Conservation (phyloP, 164 flowering plant species). For the Liquidambar formosana region DNA sequence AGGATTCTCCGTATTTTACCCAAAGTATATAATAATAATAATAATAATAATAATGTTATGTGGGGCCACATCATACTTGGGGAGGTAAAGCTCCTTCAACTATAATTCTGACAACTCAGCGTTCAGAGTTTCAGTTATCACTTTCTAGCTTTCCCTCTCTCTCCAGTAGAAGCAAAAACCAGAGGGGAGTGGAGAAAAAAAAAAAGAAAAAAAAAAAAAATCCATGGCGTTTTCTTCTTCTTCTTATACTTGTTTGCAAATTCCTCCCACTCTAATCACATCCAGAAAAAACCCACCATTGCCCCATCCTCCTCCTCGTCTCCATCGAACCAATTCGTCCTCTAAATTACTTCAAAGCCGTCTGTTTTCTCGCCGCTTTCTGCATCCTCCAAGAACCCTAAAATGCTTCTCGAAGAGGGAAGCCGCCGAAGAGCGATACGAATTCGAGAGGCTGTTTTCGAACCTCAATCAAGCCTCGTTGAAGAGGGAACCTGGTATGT, state of each 20-base stretch:
- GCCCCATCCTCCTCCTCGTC: background rate
- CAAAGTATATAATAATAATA: too few relatives aligned
- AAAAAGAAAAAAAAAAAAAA: too few relatives aligned
- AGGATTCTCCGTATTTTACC: too few relatives aligned
- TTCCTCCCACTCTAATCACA: background rate
- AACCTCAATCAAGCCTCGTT: conserved; percentile 79
- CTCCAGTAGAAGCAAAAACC: background rate
- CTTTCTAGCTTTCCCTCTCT: background rate
- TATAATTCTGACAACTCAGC: too few relatives aligned
- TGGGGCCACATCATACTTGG: too few relatives aligned
- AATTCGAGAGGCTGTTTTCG: conserved; percentile 76
- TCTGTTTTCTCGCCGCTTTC: background rate
- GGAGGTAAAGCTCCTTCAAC: too few relatives aligned
- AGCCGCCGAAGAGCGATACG: conserved; percentile 19
- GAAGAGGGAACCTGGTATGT: conserved; percentile 74
- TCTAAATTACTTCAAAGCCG: background rate
- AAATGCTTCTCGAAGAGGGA: conserved; percentile 33
- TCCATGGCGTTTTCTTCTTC: conserved; percentile 7
- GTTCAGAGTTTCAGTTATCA: too few relatives aligned
- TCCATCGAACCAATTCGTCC: background rate
- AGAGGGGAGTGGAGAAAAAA: too few relatives aligned
- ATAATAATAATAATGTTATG: too few relatives aligned
- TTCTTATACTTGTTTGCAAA: background rate
- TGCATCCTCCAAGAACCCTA: conserved; percentile 12
- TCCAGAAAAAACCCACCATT: background rate